Conservation (phyloP, 2,329 filamentous ascomycete species). For the Diaporthe velutina region DNA sequence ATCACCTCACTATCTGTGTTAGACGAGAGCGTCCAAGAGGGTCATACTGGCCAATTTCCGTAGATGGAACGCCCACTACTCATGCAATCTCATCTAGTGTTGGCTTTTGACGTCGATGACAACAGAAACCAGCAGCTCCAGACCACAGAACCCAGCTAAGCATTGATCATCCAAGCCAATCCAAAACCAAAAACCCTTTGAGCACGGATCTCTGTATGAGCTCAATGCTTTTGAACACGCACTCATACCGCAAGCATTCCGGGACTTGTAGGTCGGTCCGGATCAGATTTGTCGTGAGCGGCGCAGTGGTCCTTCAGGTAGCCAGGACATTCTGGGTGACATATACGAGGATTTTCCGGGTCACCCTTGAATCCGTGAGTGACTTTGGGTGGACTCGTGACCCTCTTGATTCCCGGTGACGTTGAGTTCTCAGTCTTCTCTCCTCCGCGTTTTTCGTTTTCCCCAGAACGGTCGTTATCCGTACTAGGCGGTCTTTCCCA, state of each 20-base stretch:
- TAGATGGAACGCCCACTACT: too few species aligned
- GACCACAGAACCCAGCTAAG: not conserved
- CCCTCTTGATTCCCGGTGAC: not conserved
- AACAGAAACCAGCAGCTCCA: not conserved
- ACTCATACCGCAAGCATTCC: not conserved
- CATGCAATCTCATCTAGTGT: too few species aligned
- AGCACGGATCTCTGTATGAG: not conserved
- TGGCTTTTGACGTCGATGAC: too few species aligned
- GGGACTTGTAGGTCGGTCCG: not conserved
- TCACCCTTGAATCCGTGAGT: not conserved
- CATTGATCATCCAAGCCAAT: not conserved
- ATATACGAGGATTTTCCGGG: not conserved
- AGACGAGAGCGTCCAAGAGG: too few species aligned
- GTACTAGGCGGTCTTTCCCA: not conserved
- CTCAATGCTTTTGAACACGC: not conserved
- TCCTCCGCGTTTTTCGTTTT: too few species aligned
- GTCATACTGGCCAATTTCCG: too few species aligned
- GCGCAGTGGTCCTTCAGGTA: not conserved
- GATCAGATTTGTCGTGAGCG: not conserved
- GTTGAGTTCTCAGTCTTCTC: not conserved
- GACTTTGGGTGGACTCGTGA: not conserved
- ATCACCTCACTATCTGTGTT: too few species aligned
- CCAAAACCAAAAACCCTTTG: not conserved
- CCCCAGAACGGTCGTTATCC: not conserved
- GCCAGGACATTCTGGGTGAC: conserved; percentile 1